Evolutionary conservation across 257 asterid genomes (phyloP), one percentile per base, ranked within the genome.

Genomic region (Eustoma russellianum): DNA sequence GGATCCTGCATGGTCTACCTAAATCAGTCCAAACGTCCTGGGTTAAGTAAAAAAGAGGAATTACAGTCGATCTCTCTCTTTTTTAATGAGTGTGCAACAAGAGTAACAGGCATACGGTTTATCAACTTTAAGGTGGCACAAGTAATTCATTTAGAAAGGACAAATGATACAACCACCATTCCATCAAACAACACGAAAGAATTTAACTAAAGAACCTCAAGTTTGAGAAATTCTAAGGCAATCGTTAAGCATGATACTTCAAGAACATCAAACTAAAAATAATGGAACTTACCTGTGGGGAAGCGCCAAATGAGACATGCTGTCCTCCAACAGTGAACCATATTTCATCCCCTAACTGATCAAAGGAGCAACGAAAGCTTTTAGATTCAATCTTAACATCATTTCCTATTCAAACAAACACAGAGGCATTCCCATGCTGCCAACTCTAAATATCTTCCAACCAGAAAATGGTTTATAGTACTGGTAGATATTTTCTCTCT

Each of bases 11-110:
- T 17, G 96, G 96, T 34, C 89, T 86, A 17, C 94, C 96, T 52
- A 87, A 66, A 65, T 83, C 96, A 16, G 89, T 79, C 94, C 96
- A 84, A n/a, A 87, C 82, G 51, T 87, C 96, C 96, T 84, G 60
- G 60, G 57, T 53, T 46, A 56, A 63, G 66, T 53, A 59, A 53
- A 52, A 34, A 43, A 9, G 0, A 1, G 41, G 9, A 35, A 6
- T 5, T 5, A 35, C 5, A 35, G 9, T 35, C 9, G 9, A 35
- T 5, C 5, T 35, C 9, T 9, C 41, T 35, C 41, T 9, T 9
- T 5, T 24, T 24, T 24, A 0, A 24, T 24, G 3, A 24, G 30
- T 24, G 30, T 24, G 30, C 30, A 24, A 2, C 30, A 24, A 24
- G 30, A 24, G 30, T 24, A 24, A 24, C 30, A 24, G 2, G 30